Conservation (phyloP, 768 basidiomycete genomes). For the Psilocybe tampanensis region DNA sequence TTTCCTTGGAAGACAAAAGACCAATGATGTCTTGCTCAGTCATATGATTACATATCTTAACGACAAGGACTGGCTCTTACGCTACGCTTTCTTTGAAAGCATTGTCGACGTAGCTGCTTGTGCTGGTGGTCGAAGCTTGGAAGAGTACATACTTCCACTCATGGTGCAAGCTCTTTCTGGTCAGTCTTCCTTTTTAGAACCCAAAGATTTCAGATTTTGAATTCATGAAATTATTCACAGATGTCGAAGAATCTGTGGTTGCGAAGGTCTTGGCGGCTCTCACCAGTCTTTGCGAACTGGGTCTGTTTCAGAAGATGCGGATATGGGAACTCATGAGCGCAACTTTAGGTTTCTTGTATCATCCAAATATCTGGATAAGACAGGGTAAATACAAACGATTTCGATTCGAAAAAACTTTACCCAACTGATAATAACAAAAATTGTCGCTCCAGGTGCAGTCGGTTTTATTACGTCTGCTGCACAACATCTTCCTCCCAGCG, state of each 20-base stretch:
- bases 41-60: conserved; percentile 85
- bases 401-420: neutral
- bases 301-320: conserved; percentile 91
- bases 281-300: conserved; percentile 87
- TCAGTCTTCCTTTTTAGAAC: conserved; percentile 31
- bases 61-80: conserved; percentile 89
- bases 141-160: conserved; percentile 95
- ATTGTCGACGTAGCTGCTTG: conserved; percentile 95
- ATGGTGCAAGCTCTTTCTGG: conserved; percentile 96
- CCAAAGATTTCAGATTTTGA: neutral
- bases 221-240: conserved; percentile 38
- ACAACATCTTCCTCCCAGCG: conserved; percentile 79
- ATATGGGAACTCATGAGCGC: conserved; percentile 96
- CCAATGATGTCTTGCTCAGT: conserved; percentile 92
- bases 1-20: conserved; percentile 90
- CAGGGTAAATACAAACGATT: conserved; percentile 59
- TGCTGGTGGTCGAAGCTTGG: conserved; percentile 87
- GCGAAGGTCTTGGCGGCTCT: conserved; percentile 87
- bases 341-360: conserved; percentile 87
- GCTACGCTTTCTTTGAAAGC: conserved; percentile 92
- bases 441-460: conserved; percentile 62
- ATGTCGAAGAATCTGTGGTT: conserved; percentile 94
- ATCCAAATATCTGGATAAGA: conserved; percentile 95
- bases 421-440: neutral
- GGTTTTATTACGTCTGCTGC: conserved; percentile 89